These are phyloP conservation scores for Starmerella floris DNA, from an alignment of 805 yeast genomes.

Conservation along the genomic window DNA sequence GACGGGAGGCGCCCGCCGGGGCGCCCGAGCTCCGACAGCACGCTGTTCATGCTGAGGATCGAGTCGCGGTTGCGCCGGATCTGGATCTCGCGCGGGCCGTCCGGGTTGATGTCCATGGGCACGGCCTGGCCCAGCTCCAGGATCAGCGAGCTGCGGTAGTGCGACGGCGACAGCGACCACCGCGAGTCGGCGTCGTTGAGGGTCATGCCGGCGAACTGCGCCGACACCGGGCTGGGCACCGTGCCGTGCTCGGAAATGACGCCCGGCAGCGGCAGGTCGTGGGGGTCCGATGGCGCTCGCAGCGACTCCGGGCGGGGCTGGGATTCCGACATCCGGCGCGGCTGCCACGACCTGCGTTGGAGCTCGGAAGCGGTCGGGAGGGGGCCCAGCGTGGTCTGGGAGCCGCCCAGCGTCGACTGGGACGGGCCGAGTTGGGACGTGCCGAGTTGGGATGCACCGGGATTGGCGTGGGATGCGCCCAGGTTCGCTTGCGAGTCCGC, in stretches of 20 bases:
- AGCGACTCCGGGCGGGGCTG: too few relatives aligned
- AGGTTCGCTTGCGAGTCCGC: too few relatives aligned
- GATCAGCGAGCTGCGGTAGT: constrained; percentile 12
- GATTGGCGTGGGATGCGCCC: too few relatives aligned
- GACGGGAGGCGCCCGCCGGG: constrained; percentile 8
- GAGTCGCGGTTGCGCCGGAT: constrained; percentile 18
- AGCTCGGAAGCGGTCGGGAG: too few relatives aligned
- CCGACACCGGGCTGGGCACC: background rate
- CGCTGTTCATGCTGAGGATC: constrained; percentile 15
- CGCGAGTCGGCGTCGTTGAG: background rate
- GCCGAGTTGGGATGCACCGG: too few relatives aligned
- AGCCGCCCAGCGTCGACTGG: too few relatives aligned
- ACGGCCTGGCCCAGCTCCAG: constrained; percentile 19
- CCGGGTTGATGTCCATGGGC: constrained; percentile 11
- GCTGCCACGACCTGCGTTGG: too few relatives aligned
- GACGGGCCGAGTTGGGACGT: too few relatives aligned
- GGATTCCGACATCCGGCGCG: too few relatives aligned
- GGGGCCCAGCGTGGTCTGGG: too few relatives aligned
- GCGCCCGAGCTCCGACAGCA: constrained; percentile 16
- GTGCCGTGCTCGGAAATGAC: background rate
- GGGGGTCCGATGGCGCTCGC: too few relatives aligned
- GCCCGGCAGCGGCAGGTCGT: background rate
- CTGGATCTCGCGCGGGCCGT: constrained; percentile 16
- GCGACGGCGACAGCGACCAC: constrained; percentile 11
- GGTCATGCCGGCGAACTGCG: too few relatives aligned